phyloP scores from a whole-genome alignment of 148 eudicot genomes.

The Fagopyrum homotropicum region DNA sequence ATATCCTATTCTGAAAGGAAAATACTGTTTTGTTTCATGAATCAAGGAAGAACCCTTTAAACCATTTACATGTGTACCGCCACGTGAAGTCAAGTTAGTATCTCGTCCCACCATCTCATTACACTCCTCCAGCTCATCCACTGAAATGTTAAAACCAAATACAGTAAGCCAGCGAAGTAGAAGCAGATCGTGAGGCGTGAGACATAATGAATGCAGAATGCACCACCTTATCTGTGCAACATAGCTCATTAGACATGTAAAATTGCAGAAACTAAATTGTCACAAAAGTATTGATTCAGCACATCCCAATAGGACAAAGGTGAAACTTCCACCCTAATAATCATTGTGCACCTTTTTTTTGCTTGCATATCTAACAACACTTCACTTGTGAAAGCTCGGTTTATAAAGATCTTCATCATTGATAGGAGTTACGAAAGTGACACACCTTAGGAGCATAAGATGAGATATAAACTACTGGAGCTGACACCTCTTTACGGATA shows the following conservation, averaged over 20 bases:
- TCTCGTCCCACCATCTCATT: slow-evolving; percentile 16
- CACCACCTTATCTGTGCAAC: neutral
- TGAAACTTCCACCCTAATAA: neutral
- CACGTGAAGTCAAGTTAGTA: slow-evolving; percentile 13
- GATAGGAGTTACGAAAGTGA: neutral
- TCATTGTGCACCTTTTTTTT: neutral
- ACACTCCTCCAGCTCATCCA: slow-evolving; percentile 15
- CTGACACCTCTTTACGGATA: neutral
- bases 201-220: neutral
- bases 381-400: neutral
- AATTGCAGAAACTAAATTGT: neutral
- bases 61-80: slow-evolving; percentile 13
- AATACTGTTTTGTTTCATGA: slow-evolving; percentile 34
- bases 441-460: neutral
- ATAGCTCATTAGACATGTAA: neutral
- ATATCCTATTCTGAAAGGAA: slow-evolving; percentile 70
- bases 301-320: neutral
- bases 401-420: neutral
- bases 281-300: neutral
- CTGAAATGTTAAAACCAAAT: neutral
- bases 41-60: slow-evolving; percentile 19
- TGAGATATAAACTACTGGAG: neutral
- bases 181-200: neutral
- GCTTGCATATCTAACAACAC: neutral
- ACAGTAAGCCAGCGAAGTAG: neutral